Evolutionary conservation across 2,329 filamentous ascomycete genomes (phyloP), one percentile per base, ranked within the genome.

Genomic region (Zasmidium angulare): DNA sequence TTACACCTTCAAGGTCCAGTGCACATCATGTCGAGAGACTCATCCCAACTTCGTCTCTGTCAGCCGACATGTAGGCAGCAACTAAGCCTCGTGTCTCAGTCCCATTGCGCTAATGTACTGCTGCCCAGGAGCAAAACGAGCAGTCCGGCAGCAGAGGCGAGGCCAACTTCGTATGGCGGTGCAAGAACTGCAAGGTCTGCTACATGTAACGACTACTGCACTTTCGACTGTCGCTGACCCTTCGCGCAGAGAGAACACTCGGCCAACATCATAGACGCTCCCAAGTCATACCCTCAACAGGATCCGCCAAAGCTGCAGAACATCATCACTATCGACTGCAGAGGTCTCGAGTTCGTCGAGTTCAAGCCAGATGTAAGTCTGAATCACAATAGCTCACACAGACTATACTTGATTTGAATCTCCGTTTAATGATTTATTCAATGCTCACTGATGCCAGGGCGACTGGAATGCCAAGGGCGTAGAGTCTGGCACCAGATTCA

Each of bases 91-190:
- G n/a, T n/a, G n/a, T n/a, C n/a, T n/a, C n/a, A 19, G 48, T 50
- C 2, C 46, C 20, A 43, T n/a, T 24, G 46, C 21, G 19, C 20
- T 9, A 21, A 26, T 50, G 19, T 26, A 10, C 23, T 11, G 24
- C 23, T 21, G 20, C 23, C 7, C 63, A 96, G 91, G 93, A 98
- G 73, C 84, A 82, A 71, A 93, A 96, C 72, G 92, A 97, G 65
- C 87, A 97, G 75, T 95, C 91, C 64, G 93, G 93, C 36, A 97
- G 93, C 75, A 86, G 91, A 71, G 95, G 95, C 65, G 93, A 98
- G 76, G 95, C 95, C 62, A 98, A 98, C 77, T 99, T 99, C 76
- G 95, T 99, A n/a, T 99, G 95, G 93, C 93, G 87, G 76, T 99
- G 95, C 84, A 96, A 96, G 78, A 93, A 95, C 74, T 99, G 95